Evolutionary conservation across 768 basidiomycete genomes (phyloP).

Genomic region (Neoboletus magnificus): DNA sequence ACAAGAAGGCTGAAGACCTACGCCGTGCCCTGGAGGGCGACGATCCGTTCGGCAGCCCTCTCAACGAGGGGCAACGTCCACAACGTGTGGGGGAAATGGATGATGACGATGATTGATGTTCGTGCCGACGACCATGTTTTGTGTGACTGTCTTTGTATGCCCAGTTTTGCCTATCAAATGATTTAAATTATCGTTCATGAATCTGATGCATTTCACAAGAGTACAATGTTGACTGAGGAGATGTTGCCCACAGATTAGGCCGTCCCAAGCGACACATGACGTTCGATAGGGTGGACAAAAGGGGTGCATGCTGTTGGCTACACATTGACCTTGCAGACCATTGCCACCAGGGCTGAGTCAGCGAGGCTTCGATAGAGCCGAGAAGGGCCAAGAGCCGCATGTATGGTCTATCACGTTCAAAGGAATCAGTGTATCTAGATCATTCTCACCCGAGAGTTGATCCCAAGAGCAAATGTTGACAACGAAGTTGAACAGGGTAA

Average conservation of each 20-base stretch:
- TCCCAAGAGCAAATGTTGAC: neutral
- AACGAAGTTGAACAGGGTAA: neutral
- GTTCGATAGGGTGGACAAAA: slow-evolving; percentile 21
- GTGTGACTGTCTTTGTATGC: neutral
- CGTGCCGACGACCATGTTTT: neutral
- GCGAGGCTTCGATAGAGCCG: slow-evolving; percentile 61
- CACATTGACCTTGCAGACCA: slow-evolving; percentile 58
- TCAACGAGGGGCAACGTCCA: slow-evolving; percentile 35
- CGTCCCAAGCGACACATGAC: slow-evolving; percentile 22
- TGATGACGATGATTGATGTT: slow-evolving; percentile 43
- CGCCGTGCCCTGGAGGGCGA: slow-evolving; percentile 45
- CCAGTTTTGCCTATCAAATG: neutral
- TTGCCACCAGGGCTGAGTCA: slow-evolving; percentile 35
- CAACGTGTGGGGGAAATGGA: slow-evolving; percentile 36
- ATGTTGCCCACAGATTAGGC: slow-evolving; percentile 22
- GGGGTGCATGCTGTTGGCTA: slow-evolving; percentile 47
- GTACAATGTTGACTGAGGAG: neutral
- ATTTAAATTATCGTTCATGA: neutral
- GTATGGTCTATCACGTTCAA: neutral
- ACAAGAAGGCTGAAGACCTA: slow-evolving; percentile 52
- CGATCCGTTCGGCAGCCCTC: slow-evolving; percentile 70
- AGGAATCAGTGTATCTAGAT: neutral
- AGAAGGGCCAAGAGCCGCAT: neutral
- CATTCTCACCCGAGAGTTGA: neutral
- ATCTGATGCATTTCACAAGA: neutral